Evolutionary conservation across 371 early-diverging fungal genomes (phyloP).

Genomic region (Vairimorpha necatrix): DNA sequence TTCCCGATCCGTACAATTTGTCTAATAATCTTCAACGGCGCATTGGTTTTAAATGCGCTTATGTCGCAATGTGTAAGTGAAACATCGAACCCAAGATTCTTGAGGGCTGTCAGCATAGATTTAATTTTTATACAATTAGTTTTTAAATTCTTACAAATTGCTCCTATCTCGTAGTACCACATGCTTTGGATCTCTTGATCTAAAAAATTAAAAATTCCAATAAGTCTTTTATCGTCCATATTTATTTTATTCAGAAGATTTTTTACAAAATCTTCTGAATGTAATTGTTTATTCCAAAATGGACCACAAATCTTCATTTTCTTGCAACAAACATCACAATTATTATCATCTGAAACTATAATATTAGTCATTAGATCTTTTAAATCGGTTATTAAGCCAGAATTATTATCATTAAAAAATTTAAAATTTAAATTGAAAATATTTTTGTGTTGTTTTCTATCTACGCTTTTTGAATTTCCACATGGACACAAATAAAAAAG

Average conservation of each 20-base stretch:
- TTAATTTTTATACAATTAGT: conserved; percentile 46
- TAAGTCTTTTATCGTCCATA: conserved; percentile 71
- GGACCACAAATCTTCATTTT: conserved; percentile 80
- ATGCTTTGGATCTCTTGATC: conserved; percentile 68
- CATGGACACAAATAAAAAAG: conserved; percentile 58
- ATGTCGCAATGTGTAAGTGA: conserved; percentile 79
- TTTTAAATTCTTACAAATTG: conserved; percentile 41
- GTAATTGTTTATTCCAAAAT: conserved; percentile 76
- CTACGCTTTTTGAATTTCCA: conserved; percentile 26
- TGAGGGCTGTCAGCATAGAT: conserved; percentile 72
- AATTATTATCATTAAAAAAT: conserved; percentile 16
- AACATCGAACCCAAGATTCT: conserved; percentile 80
- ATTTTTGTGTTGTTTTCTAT: neutral
- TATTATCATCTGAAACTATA: neutral
- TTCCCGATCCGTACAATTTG: conserved; percentile 69
- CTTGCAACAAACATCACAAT: conserved; percentile 57
- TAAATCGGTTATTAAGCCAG: neutral
- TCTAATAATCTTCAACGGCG: conserved; percentile 80
- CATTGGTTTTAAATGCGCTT: conserved; percentile 84
- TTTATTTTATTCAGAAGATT: conserved; percentile 52
- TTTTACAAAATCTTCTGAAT: conserved; percentile 73
- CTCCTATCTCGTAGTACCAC: conserved; percentile 57
- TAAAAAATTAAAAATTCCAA: conserved; percentile 84
- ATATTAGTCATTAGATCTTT: neutral
- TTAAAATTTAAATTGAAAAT: neutral